Percentiles rank a stretch among this genome's conserved stretches.
Conservation (phyloP, 768 basidiomycete genomes). For the Pilatotrama ljubarskyi region DNA sequence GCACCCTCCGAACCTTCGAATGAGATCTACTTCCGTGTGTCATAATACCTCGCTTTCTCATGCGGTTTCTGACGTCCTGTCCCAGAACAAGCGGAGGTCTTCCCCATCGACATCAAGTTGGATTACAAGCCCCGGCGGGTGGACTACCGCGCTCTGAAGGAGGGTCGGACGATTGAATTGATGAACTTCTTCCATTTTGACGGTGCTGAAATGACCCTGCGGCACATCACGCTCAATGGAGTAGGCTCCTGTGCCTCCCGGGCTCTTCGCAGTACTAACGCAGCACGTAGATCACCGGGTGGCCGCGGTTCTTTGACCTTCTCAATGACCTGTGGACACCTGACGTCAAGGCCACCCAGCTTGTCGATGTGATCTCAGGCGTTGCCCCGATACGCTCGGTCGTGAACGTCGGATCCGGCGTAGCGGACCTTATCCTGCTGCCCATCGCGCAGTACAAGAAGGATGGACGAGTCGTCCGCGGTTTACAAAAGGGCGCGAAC, state of each 20-base stretch:
- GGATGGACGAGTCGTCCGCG: constrained; percentile 89
- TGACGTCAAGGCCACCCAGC: constrained; percentile 97
- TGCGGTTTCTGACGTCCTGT: constrained; percentile 2
- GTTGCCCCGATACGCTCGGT: constrained; percentile 95
- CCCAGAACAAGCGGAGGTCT: constrained; percentile 89
- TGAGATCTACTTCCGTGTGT: constrained; percentile 76
- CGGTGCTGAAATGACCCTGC: constrained; percentile 95
- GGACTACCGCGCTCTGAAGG: constrained; percentile 86
- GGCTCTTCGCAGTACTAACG: neutral
- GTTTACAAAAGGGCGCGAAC: constrained; percentile 91
- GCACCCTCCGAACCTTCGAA: constrained; percentile 39
- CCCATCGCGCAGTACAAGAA: constrained; percentile 98
- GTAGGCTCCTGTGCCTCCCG: constrained; percentile 49
- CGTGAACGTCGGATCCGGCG: constrained; percentile 96
- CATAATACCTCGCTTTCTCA: neutral
- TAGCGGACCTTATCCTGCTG: constrained; percentile 92
- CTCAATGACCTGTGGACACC: constrained; percentile 99
- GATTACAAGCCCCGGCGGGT: constrained; percentile 99
- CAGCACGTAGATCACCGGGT: constrained; percentile 77
- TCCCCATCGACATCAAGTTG: constrained; percentile 91
- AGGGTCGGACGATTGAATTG: constrained; percentile 91
- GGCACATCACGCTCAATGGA: constrained; percentile 89
- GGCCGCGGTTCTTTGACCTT: constrained; percentile 83
- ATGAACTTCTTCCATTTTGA: constrained; percentile 99
- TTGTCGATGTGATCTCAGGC: constrained; percentile 95